These are phyloP conservation scores for Russula sp. DNA, from an alignment of 768 basidiomycete species.

Conservation along the genomic window DNA sequence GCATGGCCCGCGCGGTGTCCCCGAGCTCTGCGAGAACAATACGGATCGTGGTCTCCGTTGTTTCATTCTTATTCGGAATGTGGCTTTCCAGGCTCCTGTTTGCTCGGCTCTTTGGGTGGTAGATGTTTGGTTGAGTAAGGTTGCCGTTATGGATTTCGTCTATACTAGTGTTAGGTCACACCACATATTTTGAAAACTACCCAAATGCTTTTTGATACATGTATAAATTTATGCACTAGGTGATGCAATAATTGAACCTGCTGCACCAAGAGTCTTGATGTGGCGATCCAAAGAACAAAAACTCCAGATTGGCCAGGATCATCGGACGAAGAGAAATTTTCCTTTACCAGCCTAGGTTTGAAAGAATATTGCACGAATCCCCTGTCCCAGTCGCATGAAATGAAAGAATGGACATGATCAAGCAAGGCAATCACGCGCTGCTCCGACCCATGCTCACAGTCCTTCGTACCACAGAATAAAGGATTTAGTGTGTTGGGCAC, in stretches of 20 bases:
- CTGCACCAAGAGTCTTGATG: not conserved
- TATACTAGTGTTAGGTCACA: too few relatives aligned
- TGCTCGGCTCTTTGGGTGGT: conserved; percentile 16
- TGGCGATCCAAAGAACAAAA: too few relatives aligned
- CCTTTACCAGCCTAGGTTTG: too few relatives aligned
- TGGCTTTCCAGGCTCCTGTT: conserved; percentile 29
- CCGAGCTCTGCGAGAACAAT: conserved; percentile 21
- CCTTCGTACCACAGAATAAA: not conserved
- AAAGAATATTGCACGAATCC: not conserved
- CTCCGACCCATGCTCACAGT: not conserved
- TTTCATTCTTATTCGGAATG: conserved; percentile 26
- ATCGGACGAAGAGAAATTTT: too few relatives aligned
- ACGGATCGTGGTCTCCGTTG: conserved; percentile 22
- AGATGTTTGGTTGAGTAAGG: not conserved
- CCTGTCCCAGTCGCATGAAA: not conserved
- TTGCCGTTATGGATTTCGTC: too few relatives aligned
- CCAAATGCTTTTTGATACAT: not conserved
- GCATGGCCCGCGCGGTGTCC: conserved; percentile 31
- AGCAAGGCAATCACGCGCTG: not conserved
- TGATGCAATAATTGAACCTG: not conserved
- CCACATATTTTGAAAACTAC: not conserved
- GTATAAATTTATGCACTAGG: conserved; percentile 5
- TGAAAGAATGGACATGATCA: not conserved
- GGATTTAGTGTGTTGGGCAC: not conserved
- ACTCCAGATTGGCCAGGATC: too few relatives aligned